These are phyloP conservation scores for Phalaenopsis hybrid DNA, from an alignment of 116 monocot genomes.

Conservation along the genomic window DNA sequence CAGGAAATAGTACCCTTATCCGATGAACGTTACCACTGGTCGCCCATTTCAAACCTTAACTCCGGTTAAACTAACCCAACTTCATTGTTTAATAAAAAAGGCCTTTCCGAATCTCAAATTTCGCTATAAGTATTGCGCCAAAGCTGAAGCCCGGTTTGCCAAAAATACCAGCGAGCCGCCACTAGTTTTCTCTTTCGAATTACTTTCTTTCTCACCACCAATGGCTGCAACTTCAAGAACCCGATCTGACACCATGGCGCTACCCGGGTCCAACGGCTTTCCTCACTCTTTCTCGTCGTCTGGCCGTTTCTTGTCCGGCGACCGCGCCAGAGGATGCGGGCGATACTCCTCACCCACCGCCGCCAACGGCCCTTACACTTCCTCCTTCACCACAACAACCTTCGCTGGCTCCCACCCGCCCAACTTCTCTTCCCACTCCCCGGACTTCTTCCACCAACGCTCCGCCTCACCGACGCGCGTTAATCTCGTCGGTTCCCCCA, in stretches of 20 bases:
- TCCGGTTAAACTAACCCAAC: no score
- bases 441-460: slow-evolving; percentile 1
- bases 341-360: neutral
- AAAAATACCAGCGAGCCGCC: no score
- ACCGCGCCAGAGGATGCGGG: slow-evolving; percentile 4
- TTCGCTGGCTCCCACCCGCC: slow-evolving; percentile 5
- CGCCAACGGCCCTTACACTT: neutral
- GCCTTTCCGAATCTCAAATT: no score
- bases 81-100: no score
- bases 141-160: no score
- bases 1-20: no score
- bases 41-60: no score
- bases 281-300: neutral
- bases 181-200: no score
- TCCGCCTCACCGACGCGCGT: slow-evolving; percentile 14
- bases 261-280: slow-evolving; percentile 1
- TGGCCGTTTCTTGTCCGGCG: neutral
- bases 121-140: no score
- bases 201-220: neutral
- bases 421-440: slow-evolving; percentile 9
- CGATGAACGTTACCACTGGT: no score
- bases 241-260: neutral
- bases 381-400: slow-evolving; percentile 2
- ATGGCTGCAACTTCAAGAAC: slow-evolving; percentile 10
- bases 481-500: slow-evolving; percentile 7